Conservation (phyloP, 805 yeast species). For the Candida vaughaniae region DNA sequence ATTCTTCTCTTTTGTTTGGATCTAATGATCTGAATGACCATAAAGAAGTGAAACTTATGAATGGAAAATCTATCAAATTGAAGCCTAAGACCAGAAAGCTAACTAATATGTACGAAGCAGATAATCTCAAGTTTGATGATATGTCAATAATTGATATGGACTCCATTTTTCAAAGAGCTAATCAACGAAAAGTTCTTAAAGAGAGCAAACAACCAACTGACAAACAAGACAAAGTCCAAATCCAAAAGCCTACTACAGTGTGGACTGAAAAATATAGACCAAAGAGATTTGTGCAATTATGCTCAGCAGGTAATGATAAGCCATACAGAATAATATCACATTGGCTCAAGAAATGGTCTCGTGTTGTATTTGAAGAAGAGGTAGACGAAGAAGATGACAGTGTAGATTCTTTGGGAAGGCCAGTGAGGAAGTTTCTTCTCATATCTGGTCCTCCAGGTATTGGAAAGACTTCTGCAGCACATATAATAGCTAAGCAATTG, state of each 20-base stretch:
- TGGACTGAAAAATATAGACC: slow-evolving; percentile 47
- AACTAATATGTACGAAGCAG: slow-evolving; percentile 1
- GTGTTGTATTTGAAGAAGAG: slow-evolving; percentile 30
- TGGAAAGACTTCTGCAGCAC: slow-evolving; percentile 90
- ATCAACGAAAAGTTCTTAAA: slow-evolving; percentile 17
- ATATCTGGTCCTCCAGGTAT: slow-evolving; percentile 92
- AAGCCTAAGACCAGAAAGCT: slow-evolving; percentile 9
- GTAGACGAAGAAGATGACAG: slow-evolving; percentile 6
- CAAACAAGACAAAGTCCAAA: background rate
- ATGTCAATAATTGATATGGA: slow-evolving; percentile 19
- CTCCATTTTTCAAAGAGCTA: slow-evolving; percentile 19
- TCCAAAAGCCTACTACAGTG: slow-evolving; percentile 12
- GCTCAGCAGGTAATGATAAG: slow-evolving; percentile 46
- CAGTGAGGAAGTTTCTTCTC: slow-evolving; percentile 58
- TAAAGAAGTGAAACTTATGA: slow-evolving; percentile 19
- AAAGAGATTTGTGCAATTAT: slow-evolving; percentile 30
- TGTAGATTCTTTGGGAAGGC: slow-evolving; percentile 34
- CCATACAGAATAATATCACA: slow-evolving; percentile 37
- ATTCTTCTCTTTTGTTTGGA: slow-evolving; percentile 1
- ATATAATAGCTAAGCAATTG: slow-evolving; percentile 75
- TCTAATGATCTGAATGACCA: background rate
- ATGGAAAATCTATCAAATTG: slow-evolving; percentile 18
- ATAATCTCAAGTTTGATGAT: background rate
- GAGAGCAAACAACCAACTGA: slow-evolving; percentile 13
- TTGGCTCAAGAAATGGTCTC: slow-evolving; percentile 42